Evolutionary conservation across 2,329 filamentous ascomycete genomes (phyloP).

Genomic region (Phaeophleospora eucalypticola): DNA sequence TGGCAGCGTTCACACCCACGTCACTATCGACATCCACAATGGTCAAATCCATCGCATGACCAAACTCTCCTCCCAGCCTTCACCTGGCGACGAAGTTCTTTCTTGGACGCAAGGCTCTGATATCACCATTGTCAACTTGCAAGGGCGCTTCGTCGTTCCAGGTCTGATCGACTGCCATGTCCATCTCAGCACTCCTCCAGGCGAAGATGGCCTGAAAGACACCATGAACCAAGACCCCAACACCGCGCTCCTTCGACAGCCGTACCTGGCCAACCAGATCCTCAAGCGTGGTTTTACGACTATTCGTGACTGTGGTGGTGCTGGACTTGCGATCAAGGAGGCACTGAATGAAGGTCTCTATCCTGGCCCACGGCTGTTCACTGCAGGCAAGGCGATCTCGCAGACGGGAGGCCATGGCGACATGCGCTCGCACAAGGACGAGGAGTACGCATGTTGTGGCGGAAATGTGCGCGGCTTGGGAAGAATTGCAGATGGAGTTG

Average conservation of each 20-base stretch:
- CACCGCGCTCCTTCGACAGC: conserved; percentile 44
- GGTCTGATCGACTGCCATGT: conserved; percentile 53
- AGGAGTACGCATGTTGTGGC: conserved; percentile 46
- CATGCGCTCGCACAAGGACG: conserved; percentile 44
- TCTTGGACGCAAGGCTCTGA: conserved; percentile 26
- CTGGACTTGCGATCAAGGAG: conserved; percentile 52
- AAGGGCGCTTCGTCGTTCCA: conserved; percentile 46
- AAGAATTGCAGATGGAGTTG: conserved; percentile 51
- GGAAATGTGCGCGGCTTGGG: conserved; percentile 41
- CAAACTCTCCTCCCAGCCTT: conserved; percentile 23
- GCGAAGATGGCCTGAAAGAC: conserved; percentile 36
- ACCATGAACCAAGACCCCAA: conserved; percentile 35
- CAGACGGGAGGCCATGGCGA: conserved; percentile 60
- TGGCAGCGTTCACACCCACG: conserved; percentile 28
- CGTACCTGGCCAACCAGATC: conserved; percentile 49
- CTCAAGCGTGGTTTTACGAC: conserved; percentile 56
- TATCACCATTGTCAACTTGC: conserved; percentile 37
- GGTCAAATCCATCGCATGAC: conserved; percentile 29
- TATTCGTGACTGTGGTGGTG: conserved; percentile 57
- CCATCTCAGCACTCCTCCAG: conserved; percentile 45
- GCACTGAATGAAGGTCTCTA: conserved; percentile 55
- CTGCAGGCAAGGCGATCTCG: conserved; percentile 51
- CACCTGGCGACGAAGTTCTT: conserved; percentile 28
- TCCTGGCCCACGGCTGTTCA: conserved; percentile 54
- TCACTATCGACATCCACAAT: conserved; percentile 30